phyloP scores from a whole-genome alignment of 2,329 filamentous ascomycete species.

The Claviceps pazoutovae region DNA sequence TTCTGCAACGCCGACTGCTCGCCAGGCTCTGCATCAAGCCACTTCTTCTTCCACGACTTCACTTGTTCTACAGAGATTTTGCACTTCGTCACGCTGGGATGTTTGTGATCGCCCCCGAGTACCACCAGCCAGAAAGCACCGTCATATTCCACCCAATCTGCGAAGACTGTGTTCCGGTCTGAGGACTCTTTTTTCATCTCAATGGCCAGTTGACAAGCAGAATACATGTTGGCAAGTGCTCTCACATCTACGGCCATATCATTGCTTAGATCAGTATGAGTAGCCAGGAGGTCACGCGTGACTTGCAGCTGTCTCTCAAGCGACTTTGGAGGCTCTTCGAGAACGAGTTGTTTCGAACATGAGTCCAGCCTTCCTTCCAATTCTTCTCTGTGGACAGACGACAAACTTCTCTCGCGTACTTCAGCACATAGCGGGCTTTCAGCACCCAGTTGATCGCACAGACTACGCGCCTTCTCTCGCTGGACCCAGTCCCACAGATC shows the following conservation, averaged over 20 bases:
- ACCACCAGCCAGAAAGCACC: background rate
- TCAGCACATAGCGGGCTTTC: background rate
- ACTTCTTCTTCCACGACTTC: background rate
- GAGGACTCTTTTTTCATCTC: background rate
- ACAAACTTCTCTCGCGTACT: background rate
- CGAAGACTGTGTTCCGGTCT: background rate
- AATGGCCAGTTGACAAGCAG: background rate
- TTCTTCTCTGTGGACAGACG: background rate
- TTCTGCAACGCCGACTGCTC: background rate
- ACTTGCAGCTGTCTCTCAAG: too few species aligned
- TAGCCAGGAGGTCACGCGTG: background rate
- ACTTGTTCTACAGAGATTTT: background rate
- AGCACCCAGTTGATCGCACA: background rate
- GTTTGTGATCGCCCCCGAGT: background rate
- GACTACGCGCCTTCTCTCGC: background rate
- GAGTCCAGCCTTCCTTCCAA: background rate
- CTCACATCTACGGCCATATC: background rate
- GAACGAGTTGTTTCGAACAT: too few species aligned
- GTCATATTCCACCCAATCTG: background rate
- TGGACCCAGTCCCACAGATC: background rate
- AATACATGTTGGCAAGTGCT: background rate
- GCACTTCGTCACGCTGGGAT: background rate
- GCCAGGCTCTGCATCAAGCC: slow-evolving; percentile 1
- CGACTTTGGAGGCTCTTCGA: too few species aligned
- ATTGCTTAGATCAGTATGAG: fast-evolving